phyloP scores from a whole-genome alignment of 371 early-diverging fungal species.

The Dichotomocladium elegans region DNA sequence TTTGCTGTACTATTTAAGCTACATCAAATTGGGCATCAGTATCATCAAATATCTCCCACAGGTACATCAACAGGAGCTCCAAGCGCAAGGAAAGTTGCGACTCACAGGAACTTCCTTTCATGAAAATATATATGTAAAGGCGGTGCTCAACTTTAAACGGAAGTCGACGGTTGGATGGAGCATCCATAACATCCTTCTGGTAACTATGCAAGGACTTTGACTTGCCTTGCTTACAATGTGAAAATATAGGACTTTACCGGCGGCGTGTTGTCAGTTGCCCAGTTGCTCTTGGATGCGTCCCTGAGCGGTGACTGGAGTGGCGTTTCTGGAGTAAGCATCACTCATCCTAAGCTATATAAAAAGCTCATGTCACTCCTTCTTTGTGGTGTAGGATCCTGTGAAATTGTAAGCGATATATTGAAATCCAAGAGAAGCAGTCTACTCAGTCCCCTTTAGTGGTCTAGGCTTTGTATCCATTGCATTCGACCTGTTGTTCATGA shows the following conservation, averaged over 20 bases:
- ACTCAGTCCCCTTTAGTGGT: no score
- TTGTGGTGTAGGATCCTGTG: constrained; percentile 34
- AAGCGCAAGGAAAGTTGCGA: not conserved
- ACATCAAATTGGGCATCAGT: constrained; percentile 73
- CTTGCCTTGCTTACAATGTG: not conserved
- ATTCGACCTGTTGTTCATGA: constrained; percentile 82
- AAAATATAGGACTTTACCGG: constrained; percentile 76
- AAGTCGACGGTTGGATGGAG: constrained; percentile 93
- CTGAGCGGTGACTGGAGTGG: constrained; percentile 67
- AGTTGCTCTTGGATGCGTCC: constrained; percentile 76
- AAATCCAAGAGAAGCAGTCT: no score
- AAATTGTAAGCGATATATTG: constrained; percentile 45
- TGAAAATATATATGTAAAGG: constrained; percentile 25
- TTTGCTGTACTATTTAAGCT: constrained; percentile 72
- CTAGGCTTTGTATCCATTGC: constrained; percentile 75
- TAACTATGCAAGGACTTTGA: constrained; percentile 9
- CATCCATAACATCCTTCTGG: constrained; percentile 83
- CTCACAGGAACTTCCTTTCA: not conserved
- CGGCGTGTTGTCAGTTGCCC: constrained; percentile 75
- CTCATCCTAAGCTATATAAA: not conserved
- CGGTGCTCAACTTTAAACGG: constrained; percentile 68
- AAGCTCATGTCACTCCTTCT: not conserved
- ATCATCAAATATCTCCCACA: constrained; percentile 91
- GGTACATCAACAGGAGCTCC: constrained; percentile 35
- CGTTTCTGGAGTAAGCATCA: constrained; percentile 53